Base-by-base conservation (phyloP, 2,329 filamentous ascomycete species). In the Xylariaceae sp. region DNA sequence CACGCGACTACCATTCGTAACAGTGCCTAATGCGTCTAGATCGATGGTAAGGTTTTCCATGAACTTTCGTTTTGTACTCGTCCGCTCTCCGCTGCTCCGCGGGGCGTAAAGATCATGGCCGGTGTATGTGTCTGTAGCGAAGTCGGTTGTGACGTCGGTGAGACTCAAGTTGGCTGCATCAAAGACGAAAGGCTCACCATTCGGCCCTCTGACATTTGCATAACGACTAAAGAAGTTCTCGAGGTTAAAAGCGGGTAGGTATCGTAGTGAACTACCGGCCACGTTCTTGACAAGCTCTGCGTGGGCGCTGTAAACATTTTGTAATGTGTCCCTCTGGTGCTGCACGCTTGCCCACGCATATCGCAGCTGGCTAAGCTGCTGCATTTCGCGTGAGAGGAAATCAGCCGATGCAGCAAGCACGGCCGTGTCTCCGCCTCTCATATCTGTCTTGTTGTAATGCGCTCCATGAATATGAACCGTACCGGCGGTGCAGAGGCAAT, bases 201-300 rank as follows among this genome's bases (percentile, higher is more conserved):
- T 82, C 17, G 70, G 70, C 0, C 76, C 73, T 1, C 73, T 71
- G 36, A 82, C 72, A 47, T 76, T 78, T 1, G 70, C 67, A 48
- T 95, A 95, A 22, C 89, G 77, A 56, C 93, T 87, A 56, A 93
- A 91, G 65, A 94, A 94, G 60, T 93, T 87, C 53, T 93, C 88
- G 12, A 91, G 77, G 50, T 93, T 87, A 58, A 93, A 92, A 2
- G 88, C 85, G 0, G 87, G 84, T 0, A 83, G 83, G 55, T 88
- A 89, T 8, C 86, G 70, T 75, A 87, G 83, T 0, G 82, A 76
- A 51, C 80, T 87, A 43, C 75, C 82, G 1, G 80, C 76, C 17
- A 89, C 65, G 3, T 79, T 82, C 60, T 87, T 86, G 42, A 91
- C 83, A n/a, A 94, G 74, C 62, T 91, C 86, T 0, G 80, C 75